phyloP scores from a whole-genome alignment of 371 early-diverging fungal genomes.

The Quaeritorhiza haematococci region DNA sequence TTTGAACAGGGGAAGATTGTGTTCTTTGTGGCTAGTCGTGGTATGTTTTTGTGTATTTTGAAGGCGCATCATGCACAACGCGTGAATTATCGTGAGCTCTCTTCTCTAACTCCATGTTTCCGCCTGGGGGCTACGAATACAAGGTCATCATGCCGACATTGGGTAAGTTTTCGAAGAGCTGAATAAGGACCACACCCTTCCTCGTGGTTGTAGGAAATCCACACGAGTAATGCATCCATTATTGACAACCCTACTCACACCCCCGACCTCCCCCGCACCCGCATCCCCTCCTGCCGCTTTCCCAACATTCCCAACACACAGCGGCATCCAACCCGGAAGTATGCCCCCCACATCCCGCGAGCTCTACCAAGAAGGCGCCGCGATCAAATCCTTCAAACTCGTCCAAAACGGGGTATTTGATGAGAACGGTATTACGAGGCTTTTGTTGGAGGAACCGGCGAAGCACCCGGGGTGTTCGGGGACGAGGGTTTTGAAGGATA shows the following conservation, averaged over 20 bases:
- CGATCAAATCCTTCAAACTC: constrained; percentile 82
- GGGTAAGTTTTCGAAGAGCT: too few relatives aligned
- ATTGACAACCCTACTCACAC: background rate
- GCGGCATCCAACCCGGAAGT: constrained; percentile 37
- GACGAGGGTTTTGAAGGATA: constrained; percentile 75
- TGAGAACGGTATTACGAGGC: constrained; percentile 62
- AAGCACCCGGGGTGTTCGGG: constrained; percentile 83
- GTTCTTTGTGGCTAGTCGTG: constrained; percentile 89
- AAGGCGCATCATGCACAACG: too few relatives aligned
- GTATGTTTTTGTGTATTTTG: too few relatives aligned
- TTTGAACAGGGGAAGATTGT: constrained; percentile 70
- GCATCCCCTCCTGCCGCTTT: background rate
- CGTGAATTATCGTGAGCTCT: too few relatives aligned
- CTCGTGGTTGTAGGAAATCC: too few relatives aligned
- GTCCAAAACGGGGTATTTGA: constrained; percentile 78
- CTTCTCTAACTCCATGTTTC: too few relatives aligned
- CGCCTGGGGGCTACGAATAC: too few relatives aligned
- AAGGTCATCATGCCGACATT: constrained; percentile 95
- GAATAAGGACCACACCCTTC: too few relatives aligned
- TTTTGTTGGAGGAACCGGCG: constrained; percentile 76
- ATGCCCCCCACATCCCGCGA: constrained; percentile 43
- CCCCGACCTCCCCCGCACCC: background rate
- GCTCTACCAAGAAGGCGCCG: constrained; percentile 91
- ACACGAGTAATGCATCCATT: constrained; percentile 1
- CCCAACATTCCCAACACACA: constrained; percentile 1